Evolutionary conservation across 345 rosid genomes (phyloP).

Genomic region (Gossypium raimondii): DNA sequence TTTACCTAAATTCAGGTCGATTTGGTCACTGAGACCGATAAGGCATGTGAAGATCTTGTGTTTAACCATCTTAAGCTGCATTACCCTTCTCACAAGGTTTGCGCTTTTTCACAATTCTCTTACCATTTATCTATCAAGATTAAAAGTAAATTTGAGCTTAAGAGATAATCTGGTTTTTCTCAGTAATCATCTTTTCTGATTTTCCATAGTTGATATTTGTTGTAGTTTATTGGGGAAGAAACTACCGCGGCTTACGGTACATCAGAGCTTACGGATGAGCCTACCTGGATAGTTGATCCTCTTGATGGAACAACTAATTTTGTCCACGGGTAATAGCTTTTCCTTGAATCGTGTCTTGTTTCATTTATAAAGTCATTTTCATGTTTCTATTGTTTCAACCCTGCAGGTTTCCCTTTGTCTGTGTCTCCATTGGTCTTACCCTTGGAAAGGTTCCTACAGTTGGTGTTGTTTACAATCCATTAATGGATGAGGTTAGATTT

Average conservation of each 20-base stretch:
- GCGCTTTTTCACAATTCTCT: not conserved
- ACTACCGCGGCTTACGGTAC: slow-evolving; percentile 85
- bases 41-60: slow-evolving; percentile 88
- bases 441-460: slow-evolving; percentile 73
- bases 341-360: slow-evolving; percentile 9
- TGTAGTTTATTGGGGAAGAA: slow-evolving; percentile 93
- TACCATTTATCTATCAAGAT: not conserved
- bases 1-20: slow-evolving; percentile 55
- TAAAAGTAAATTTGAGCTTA: not conserved
- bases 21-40: slow-evolving; percentile 95
- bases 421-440: slow-evolving; percentile 88
- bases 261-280: slow-evolving; percentile 80
- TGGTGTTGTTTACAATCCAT: slow-evolving; percentile 92
- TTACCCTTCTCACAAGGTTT: slow-evolving; percentile 73
- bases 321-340: slow-evolving; percentile 70
- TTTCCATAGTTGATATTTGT: slow-evolving; percentile 2
- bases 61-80: slow-evolving; percentile 68
- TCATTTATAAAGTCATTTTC: slow-evolving; percentile 1
- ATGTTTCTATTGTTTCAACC: slow-evolving; percentile 1
- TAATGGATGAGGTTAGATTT: slow-evolving; percentile 74
- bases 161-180: not conserved
- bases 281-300: slow-evolving; percentile 99
- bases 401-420: slow-evolving; percentile 79
- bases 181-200: not conserved
- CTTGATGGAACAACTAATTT: slow-evolving; percentile 98